Conservation (phyloP, 208 protist species). For the Phytomonas sp. region DNA sequence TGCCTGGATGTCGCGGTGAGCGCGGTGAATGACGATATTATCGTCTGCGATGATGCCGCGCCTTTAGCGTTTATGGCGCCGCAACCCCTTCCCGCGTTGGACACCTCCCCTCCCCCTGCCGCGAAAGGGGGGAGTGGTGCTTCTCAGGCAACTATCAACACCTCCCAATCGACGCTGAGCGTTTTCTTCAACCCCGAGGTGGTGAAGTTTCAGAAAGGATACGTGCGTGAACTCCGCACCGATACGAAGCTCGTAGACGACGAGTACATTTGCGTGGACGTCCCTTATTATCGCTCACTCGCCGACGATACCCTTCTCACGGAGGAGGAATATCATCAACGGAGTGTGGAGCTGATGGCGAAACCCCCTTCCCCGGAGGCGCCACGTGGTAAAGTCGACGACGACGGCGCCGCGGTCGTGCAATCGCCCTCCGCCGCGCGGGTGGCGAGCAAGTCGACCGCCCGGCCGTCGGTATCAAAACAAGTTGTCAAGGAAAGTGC, state of each 20-base stretch:
- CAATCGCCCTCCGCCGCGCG: neutral
- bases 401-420: neutral
- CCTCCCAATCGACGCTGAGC: conserved; percentile 27
- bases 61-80: conserved; percentile 51
- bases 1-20: conserved; percentile 34
- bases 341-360: conserved; percentile 24
- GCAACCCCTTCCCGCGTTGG: neutral
- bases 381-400: neutral
- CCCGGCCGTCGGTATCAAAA: no score
- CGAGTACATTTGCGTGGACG: conserved; percentile 68
- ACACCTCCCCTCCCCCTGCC: no score
- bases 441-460: conserved; percentile 2
- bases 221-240: conserved; percentile 45
- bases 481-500: no score
- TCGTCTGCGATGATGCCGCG: conserved; percentile 68
- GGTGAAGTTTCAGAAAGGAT: conserved; percentile 52
- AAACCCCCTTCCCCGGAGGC: neutral
- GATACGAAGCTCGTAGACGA: conserved; percentile 45
- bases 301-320: conserved; percentile 42
- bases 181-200: conserved; percentile 64
- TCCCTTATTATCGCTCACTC: conserved; percentile 31
- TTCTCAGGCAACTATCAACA: no score
- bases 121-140: no score
- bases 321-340: conserved; percentile 54
- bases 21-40: conserved; percentile 62